Evolutionary conservation across 202 grass and related monocot genomes (phyloP), one percentile per base, ranked within the genome.

Genomic region (Eragrostis tef): DNA sequence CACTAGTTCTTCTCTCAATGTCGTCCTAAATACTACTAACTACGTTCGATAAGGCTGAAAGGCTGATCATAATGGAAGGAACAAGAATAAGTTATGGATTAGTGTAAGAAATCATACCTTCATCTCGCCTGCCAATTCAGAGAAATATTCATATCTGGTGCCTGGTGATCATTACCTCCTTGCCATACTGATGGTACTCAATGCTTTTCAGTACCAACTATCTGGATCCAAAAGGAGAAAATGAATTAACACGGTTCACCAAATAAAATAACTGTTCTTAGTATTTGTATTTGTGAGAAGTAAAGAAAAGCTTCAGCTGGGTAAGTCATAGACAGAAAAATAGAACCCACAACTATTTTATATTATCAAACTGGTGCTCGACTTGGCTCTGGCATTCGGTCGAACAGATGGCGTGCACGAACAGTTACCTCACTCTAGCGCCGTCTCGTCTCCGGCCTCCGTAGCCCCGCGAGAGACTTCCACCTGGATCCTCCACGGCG

Each of bases 341-440:
- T 2, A 9, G 6, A 9, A 54, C 3, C 51, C 17, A 1, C 2
- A 54, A 54, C 19, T 54, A n/a, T 2, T 54, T 31, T 54, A 5
- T 53, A n/a, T 17, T 53, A 54, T 7, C 7, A 57, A 57, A 56
- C 7, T 53, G 50, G 17, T n/a, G 51, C 6, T 6, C 17, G 51
- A 57, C 15, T 50, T 65, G 57, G 77, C 34, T 74, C 10, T 6
- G 79, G 73, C 78, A 86, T 29, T 83, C 19, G 0, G 43, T 69
- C 79, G 78, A 86, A 79, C 79, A 79, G 60, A 27, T 36, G 13
- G 10, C 14, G 34, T 54, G 73, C 83, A n/a, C 14, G 20, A 0
- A 31, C n/a, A 10, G 42, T 47, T 13, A 54, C n/a, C 43, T 34
- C 8, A 0, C 5, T 11, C 16, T 7, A 5, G 0, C 22, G 8